Conservation (phyloP, 2,329 filamentous ascomycete genomes). For the Aspergillus ruber region DNA sequence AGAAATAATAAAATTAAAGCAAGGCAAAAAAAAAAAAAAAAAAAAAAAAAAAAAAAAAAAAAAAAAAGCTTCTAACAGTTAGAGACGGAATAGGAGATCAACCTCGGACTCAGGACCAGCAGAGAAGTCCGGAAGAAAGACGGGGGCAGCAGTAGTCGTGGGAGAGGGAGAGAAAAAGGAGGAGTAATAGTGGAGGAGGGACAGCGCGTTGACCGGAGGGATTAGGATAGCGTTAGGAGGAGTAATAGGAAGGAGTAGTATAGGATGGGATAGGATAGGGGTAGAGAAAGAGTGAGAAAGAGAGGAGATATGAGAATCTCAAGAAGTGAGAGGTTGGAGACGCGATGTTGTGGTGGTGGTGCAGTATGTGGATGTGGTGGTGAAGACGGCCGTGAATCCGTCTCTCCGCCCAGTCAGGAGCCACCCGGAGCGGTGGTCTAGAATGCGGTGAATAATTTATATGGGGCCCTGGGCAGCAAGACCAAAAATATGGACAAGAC, state of each 20-base stretch:
- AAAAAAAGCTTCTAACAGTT: neutral
- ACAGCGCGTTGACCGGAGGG: neutral
- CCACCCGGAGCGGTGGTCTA: too few relatives aligned
- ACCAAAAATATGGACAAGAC: too few relatives aligned
- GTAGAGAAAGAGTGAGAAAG: constrained; percentile 1
- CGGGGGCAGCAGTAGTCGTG: constrained; percentile 2
- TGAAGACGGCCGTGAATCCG: too few relatives aligned
- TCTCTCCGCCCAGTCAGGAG: too few relatives aligned
- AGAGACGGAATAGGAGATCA: constrained; percentile 2
- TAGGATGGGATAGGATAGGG: neutral
- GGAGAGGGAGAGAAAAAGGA: constrained; percentile 3
- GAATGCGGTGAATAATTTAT: too few relatives aligned
- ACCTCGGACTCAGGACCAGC: neutral
- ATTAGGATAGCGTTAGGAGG: neutral
- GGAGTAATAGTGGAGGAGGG: neutral
- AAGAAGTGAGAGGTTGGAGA: too few relatives aligned
- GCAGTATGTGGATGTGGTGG: too few relatives aligned
- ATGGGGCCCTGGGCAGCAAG: too few relatives aligned
- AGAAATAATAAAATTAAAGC: neutral
- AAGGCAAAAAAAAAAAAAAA: neutral
- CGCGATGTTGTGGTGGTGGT: too few relatives aligned
- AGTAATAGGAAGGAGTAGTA: neutral
- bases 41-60: neutral
- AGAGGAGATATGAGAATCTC: neutral
- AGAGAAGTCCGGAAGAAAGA: constrained; percentile 2